Evolutionary conservation across 345 rosid species (phyloP).

Genomic region (Eucalyptus virginea): DNA sequence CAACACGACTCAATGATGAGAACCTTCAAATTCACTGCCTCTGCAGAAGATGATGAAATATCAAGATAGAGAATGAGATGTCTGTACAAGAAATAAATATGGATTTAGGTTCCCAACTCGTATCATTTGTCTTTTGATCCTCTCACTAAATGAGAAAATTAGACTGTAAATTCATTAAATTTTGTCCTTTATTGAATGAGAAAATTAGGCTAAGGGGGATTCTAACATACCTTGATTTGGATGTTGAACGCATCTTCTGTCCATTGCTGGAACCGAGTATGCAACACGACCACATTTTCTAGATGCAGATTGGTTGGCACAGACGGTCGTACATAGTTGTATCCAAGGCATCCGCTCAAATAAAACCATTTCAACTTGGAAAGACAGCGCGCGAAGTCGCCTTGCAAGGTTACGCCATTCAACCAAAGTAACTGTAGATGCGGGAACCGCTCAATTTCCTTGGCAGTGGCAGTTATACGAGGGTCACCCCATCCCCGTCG

Average conservation of each 20-base stretch:
- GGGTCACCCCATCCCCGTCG: rapidly evolving
- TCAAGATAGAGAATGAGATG: background rate
- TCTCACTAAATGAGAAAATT: background rate
- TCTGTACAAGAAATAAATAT: rapidly evolving
- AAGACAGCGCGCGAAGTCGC: background rate
- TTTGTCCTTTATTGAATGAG: background rate
- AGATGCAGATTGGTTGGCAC: background rate
- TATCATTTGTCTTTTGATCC: background rate
- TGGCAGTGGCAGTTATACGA: background rate
- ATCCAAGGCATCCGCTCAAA: no score
- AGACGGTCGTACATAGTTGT: no score
- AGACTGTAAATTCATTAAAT: background rate
- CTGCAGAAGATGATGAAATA: background rate
- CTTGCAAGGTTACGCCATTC: rapidly evolving
- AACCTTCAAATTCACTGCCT: background rate
- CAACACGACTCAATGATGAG: background rate
- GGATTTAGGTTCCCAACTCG: background rate
- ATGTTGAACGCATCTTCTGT: background rate
- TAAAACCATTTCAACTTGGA: background rate
- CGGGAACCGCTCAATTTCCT: background rate
- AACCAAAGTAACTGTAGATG: background rate
- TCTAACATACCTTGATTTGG: background rate
- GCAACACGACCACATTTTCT: background rate
- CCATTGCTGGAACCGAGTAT: rapidly evolving
- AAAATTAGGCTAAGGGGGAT: background rate